Evolutionary conservation across 225 moss, liverwort and hornwort species (phyloP), one percentile per base, ranked within the genome.

Genomic region (Bryum argenteum): DNA sequence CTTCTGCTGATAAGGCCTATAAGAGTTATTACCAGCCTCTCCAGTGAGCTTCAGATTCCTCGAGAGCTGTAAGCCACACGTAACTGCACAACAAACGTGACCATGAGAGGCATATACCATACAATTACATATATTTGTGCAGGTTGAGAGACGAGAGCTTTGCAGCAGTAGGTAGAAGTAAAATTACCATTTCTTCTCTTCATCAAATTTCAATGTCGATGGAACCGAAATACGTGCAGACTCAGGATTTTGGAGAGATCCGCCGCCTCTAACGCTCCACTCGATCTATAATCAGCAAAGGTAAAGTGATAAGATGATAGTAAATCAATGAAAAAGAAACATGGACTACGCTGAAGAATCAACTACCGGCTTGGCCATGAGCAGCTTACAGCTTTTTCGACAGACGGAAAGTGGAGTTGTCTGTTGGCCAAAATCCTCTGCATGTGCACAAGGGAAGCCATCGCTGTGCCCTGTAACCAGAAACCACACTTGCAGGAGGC

Each of bases 211-310:
- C 83, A 98, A 65, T 3, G 91, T 91, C 18, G 92, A 91, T 17
- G 98, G 94, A 75, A 98, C 92, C 16, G 98, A 98, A 64, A 98
- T 80, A 44, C 98, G 98, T 48, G 98, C 98, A 73, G 98, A 94
- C 57, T 94, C 94, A 42, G 90, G 73, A 79, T 98, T 98, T 54
- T 92, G 92, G 38, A 98, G 81, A 5, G 94, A 82, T 74, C 96
- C 93, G 73, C 92, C 98, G 53, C 94, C 94, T 86, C 88, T 92
- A 57, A 98, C 98, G 81, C 89, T 98, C 98, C 98, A 98, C 73
- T 94, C 89, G 59, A 98, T 92, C 98, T 98, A 82, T 44, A 65
- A 69, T 77, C 76, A 81, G 50, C 60, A 23, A 78, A 1, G 33
- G 5, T 33, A 33, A 33, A 33, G 53, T 21, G 58, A 48, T 14